A percentile compares a stretch with the other conserved stretches of the same genome.
Conservation (phyloP, 2,329 filamentous ascomycete species). For the Pseudonectria foliicola region DNA sequence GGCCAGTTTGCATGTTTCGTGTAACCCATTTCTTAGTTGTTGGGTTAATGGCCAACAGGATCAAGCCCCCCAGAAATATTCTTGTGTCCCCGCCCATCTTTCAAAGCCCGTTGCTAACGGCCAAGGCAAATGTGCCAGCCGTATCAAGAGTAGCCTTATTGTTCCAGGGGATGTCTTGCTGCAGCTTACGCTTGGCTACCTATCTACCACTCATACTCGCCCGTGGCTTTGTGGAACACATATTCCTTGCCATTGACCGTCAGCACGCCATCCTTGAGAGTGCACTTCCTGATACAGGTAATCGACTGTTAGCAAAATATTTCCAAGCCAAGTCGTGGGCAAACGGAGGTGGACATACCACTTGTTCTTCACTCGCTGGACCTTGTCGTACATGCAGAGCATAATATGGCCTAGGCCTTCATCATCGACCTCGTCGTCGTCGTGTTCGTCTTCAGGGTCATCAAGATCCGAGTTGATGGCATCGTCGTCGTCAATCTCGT, state of each 20-base stretch:
- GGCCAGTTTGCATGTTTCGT: too few relatives aligned
- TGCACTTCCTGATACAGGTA: conserved; percentile 68
- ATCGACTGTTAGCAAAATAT: conserved; percentile 8
- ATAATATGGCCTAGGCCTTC: conserved; percentile 83
- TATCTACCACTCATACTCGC: conserved; percentile 90
- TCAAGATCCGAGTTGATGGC: conserved; percentile 98
- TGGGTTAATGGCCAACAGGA: too few relatives aligned
- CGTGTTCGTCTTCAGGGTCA: conserved; percentile 79
- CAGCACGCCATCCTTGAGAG: conserved; percentile 90
- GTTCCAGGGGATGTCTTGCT: conserved; percentile 2
- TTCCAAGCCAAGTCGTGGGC: not conserved
- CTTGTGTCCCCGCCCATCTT: too few relatives aligned
- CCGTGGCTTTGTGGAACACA: conserved; percentile 94
- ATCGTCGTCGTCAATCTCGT: conserved; percentile 70
- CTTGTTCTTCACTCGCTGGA: conserved; percentile 98
- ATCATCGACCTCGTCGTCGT: conserved; percentile 81
- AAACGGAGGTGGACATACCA: conserved; percentile 47
- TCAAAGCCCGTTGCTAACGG: too few relatives aligned
- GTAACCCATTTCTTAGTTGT: too few relatives aligned
- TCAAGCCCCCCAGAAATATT: too few relatives aligned
- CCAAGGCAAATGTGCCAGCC: too few relatives aligned
- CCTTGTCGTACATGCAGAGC: conserved; percentile 99
- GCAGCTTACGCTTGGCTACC: too few relatives aligned
- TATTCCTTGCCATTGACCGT: conserved; percentile 93
- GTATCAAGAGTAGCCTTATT: too few relatives aligned